A percentile compares a stretch with the other conserved stretches of the same genome.
Conservation (phyloP, 2,329 filamentous ascomycete genomes). For the Whalleya microplaca region DNA sequence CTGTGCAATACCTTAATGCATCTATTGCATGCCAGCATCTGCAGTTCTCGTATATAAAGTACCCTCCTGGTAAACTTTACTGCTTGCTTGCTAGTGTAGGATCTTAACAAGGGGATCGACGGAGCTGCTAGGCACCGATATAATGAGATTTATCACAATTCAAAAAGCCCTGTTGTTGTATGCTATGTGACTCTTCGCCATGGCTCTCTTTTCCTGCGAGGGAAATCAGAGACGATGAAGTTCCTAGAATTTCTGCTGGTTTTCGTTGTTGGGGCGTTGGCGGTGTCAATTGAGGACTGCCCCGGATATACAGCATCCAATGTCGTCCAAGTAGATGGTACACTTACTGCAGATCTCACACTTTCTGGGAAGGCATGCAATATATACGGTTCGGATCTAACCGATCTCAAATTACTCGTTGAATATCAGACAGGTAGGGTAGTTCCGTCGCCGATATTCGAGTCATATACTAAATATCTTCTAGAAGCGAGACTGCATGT, state of each 20-base stretch:
- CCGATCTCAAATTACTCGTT: conserved; percentile 63
- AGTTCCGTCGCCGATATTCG: not conserved
- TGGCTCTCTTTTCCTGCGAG: too few species aligned
- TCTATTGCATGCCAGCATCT: too few species aligned
- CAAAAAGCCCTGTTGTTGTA: not conserved
- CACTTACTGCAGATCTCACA: conserved; percentile 64
- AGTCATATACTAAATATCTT: not conserved
- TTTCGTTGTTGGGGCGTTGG: too few species aligned
- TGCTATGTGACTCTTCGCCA: not conserved
- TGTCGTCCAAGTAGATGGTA: conserved; percentile 51
- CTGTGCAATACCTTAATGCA: not conserved
- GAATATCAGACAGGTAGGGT: conserved; percentile 60
- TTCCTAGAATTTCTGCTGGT: too few species aligned
- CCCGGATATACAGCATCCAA: conserved; percentile 66
- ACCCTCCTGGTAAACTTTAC: not conserved
- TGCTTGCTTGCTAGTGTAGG: not conserved
- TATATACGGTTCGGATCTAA: conserved; percentile 70
- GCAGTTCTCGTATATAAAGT: not conserved
- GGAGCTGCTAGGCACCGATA: not conserved
- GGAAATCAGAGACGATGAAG: too few species aligned
- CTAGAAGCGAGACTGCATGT: conserved; percentile 69
- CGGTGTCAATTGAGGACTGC: conserved; percentile 39
- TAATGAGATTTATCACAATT: not conserved
- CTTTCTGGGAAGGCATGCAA: conserved; percentile 69
- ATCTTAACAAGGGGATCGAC: not conserved